Evolutionary conservation across 805 yeast genomes (phyloP).

Genomic region (Lachancea sp.): DNA sequence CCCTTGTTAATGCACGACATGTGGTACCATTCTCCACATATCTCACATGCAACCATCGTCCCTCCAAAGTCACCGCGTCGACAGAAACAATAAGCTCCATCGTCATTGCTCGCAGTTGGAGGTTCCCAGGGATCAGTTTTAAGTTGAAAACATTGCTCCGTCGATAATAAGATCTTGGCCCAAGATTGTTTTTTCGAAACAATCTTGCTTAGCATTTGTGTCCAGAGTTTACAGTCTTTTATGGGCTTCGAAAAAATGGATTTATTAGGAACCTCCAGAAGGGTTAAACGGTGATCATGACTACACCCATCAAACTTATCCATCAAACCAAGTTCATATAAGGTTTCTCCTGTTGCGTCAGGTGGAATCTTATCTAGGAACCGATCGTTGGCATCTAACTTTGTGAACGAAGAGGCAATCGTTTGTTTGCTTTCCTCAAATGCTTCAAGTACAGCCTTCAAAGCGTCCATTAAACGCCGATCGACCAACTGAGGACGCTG

Average conservation of each 20-base stretch:
- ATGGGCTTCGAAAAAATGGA: conserved; percentile 15
- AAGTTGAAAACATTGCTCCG: conserved; percentile 29
- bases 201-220: conserved; percentile 6
- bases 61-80: conserved; percentile 50
- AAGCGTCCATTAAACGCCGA: conserved; percentile 9
- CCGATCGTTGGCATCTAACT: conserved; percentile 12
- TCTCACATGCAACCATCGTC: conserved; percentile 64
- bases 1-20: conserved; percentile 46
- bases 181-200: conserved; percentile 3
- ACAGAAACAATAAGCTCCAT: conserved; percentile 48
- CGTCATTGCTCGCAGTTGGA: conserved; percentile 25
- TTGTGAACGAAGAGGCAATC: conserved; percentile 14
- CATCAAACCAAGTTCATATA: conserved; percentile 8
- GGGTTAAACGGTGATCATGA: conserved; percentile 30
- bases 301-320: conserved; percentile 27
- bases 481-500: conserved; percentile 23
- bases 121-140: conserved; percentile 23
- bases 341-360: conserved; percentile 1
- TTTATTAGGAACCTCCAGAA: conserved; percentile 24
- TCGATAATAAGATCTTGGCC: conserved; percentile 2
- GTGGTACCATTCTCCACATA: conserved; percentile 70
- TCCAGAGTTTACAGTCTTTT: conserved; percentile 9
- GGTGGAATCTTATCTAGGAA: conserved; percentile 8
- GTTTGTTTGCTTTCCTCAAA: conserved; percentile 12
- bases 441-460: conserved; percentile 13